These are phyloP conservation scores for Trametes sanguinea DNA, from an alignment of 768 basidiomycete genomes.

Conservation along the genomic window DNA sequence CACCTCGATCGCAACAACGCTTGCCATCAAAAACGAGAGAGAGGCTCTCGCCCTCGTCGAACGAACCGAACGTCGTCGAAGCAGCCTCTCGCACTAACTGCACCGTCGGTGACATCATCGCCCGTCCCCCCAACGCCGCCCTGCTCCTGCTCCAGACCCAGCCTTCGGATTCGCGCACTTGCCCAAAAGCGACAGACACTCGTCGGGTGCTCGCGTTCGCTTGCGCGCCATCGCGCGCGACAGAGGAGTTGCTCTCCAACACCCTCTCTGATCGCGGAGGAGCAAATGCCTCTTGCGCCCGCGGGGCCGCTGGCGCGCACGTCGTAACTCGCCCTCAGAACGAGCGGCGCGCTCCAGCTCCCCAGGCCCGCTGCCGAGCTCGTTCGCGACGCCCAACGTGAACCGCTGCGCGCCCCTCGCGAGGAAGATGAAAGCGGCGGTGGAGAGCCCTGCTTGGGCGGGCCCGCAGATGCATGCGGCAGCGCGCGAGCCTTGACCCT, in stretches of 20 bases:
- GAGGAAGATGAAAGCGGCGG: neutral
- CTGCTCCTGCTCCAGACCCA: neutral
- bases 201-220: neutral
- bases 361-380: neutral
- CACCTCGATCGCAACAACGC: neutral
- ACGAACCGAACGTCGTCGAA: constrained; percentile 1
- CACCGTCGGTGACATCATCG: constrained; percentile 11
- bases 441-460: neutral
- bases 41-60: neutral
- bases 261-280: constrained; percentile 5
- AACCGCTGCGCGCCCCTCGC: neutral
- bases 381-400: neutral
- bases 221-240: neutral
- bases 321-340: neutral
- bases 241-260: neutral
- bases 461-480: too few species aligned
- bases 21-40: neutral
- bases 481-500: neutral
- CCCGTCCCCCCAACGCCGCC: neutral
- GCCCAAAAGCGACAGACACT: neutral
- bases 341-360: neutral
- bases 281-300: neutral
- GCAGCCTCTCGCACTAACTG: neutral
- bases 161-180: neutral
- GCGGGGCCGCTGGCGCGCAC: neutral